phyloP scores from a whole-genome alignment of 805 yeast genomes.

The Starmerella stigmatis region DNA sequence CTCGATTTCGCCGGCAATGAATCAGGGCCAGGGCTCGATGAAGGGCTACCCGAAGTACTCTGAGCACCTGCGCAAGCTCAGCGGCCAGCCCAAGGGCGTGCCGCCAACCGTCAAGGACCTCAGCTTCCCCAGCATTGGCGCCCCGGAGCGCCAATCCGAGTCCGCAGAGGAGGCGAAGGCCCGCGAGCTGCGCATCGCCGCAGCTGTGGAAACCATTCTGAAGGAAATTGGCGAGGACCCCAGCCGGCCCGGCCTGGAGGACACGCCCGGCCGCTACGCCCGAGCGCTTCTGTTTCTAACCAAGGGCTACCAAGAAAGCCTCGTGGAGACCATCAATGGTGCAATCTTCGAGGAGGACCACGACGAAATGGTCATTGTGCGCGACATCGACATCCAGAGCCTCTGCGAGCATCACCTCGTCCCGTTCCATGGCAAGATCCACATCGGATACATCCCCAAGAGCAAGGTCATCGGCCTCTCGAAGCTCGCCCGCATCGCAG shows the following conservation, averaged over 20 bases:
- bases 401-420: constrained; percentile 96
- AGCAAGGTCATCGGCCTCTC: constrained; percentile 85
- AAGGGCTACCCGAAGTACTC: constrained; percentile 25
- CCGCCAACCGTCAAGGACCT: constrained; percentile 66
- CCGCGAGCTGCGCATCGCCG: constrained; percentile 69
- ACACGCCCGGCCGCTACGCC: constrained; percentile 94
- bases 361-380: constrained; percentile 96
- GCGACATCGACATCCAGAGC: constrained; percentile 85
- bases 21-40: constrained; percentile 9
- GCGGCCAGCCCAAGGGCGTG: constrained; percentile 22
- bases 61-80: constrained; percentile 25
- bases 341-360: constrained; percentile 98
- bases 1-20: neutral
- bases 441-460: constrained; percentile 95
- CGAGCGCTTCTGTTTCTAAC: constrained; percentile 93
- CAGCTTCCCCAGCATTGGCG: constrained; percentile 89
- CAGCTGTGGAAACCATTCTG: constrained; percentile 62
- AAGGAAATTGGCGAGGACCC: constrained; percentile 87
- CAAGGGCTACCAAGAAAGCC: constrained; percentile 91
- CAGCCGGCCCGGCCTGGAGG: constrained; percentile 75
- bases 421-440: constrained; percentile 94
- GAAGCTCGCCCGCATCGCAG: constrained; percentile 89
- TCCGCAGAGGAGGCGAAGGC: constrained; percentile 51
- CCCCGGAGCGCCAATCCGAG: constrained; percentile 64
- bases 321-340: constrained; percentile 79